Evolutionary conservation across 2,329 filamentous ascomycete species (phyloP).

Genomic region (Raffaelea arxii): DNA sequence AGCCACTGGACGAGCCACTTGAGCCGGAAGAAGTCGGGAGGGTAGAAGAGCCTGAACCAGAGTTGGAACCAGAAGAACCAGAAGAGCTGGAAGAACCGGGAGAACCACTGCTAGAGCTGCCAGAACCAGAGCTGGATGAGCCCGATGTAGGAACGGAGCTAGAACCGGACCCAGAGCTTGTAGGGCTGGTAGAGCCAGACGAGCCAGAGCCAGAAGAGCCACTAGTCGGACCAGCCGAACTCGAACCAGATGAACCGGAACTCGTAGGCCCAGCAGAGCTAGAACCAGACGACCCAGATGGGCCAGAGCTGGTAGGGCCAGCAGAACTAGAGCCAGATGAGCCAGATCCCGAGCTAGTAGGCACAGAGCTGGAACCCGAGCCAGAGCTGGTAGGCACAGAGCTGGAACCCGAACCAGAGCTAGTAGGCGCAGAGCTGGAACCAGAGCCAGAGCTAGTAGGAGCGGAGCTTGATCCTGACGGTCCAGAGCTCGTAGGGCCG

Average conservation of each 20-base stretch:
- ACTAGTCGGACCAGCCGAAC: background rate
- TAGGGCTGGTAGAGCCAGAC: background rate
- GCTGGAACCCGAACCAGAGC: too few relatives aligned
- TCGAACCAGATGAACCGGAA: background rate
- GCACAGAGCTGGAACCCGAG: too few relatives aligned
- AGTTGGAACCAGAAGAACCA: background rate
- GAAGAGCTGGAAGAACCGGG: background rate
- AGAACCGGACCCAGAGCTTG: background rate
- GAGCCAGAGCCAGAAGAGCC: background rate
- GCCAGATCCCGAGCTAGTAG: too few relatives aligned
- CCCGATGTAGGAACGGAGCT: background rate
- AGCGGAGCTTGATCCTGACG: too few relatives aligned
- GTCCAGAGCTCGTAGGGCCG: too few relatives aligned
- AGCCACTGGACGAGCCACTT: too few relatives aligned
- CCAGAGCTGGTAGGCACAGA: too few relatives aligned
- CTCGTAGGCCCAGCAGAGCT: background rate
- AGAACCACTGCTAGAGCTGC: too few relatives aligned
- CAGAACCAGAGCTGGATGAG: background rate
- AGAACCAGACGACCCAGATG: background rate
- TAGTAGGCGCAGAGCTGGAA: too few relatives aligned
- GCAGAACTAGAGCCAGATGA: background rate
- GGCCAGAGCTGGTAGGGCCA: background rate
- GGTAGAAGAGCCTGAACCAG: too few relatives aligned
- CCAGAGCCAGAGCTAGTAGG: too few relatives aligned
- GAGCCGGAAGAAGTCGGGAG: too few relatives aligned